phyloP scores from a whole-genome alignment of 1,284 basidiomycete genomes.

The Trichosporon sp. region DNA sequence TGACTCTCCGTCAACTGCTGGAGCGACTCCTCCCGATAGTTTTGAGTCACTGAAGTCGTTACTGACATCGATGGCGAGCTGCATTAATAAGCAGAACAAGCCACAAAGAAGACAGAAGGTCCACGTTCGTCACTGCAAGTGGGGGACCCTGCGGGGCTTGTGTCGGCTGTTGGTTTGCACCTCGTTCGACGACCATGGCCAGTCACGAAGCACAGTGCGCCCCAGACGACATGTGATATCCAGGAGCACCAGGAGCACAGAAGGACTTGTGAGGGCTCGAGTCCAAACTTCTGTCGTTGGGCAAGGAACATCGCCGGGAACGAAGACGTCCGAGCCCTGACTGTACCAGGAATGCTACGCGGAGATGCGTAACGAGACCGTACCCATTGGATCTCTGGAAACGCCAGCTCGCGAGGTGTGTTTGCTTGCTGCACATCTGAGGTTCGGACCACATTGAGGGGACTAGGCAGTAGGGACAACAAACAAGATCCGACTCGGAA shows the following conservation, averaged over 20 bases:
- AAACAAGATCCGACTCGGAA: background rate
- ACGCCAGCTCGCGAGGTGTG: background rate
- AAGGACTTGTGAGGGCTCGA: background rate
- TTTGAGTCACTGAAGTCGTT: background rate
- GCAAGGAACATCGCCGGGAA: background rate
- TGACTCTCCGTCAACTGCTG: background rate
- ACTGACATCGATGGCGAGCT: background rate
- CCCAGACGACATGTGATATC: background rate
- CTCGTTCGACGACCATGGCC: background rate
- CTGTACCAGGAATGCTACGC: background rate
- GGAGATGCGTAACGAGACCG: background rate
- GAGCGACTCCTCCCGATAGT: background rate
- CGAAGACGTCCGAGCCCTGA: background rate
- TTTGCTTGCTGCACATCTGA: no score
- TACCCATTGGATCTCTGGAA: background rate
- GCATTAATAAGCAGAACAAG: background rate
- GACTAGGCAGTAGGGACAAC: background rate
- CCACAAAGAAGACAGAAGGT: no score
- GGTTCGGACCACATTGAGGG: background rate
- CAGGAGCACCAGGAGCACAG: background rate
- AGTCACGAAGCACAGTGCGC: background rate
- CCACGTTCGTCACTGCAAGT: background rate
- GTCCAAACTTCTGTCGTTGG: background rate
- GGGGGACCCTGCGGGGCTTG: background rate
- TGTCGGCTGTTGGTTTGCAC: background rate